Conservation (phyloP, 208 protist genomes). For the Leishmania arabica region DNA sequence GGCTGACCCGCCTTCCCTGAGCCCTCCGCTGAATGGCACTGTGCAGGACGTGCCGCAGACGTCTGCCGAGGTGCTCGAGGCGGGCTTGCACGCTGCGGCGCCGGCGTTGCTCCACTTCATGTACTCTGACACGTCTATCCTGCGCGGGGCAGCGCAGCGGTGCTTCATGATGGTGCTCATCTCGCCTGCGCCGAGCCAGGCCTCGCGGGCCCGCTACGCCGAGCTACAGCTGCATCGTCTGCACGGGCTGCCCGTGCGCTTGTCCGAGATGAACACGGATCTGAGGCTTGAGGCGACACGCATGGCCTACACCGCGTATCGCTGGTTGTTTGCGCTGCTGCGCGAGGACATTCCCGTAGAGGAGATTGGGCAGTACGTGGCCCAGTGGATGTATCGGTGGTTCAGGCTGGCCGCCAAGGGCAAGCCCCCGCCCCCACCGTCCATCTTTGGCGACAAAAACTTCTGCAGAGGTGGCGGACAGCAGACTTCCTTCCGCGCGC, state of each 20-base stretch:
- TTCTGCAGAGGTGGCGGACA: not conserved
- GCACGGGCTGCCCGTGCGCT: conserved; percentile 34
- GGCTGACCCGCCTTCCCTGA: conserved; percentile 11
- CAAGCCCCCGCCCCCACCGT: conserved; percentile 14
- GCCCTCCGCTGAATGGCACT: conserved; percentile 30
- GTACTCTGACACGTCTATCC: conserved; percentile 42
- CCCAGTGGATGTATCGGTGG: conserved; percentile 49
- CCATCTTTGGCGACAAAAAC: conserved; percentile 13
- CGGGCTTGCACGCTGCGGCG: conserved; percentile 28
- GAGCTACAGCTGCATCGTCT: conserved; percentile 37
- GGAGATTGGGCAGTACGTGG: conserved; percentile 62
- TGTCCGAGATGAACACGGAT: conserved; percentile 52
- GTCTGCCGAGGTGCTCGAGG: conserved; percentile 25
- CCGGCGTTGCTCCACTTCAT: conserved; percentile 42
- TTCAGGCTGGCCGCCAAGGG: conserved; percentile 33
- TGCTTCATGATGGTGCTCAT: conserved; percentile 66
- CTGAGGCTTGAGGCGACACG: conserved; percentile 64
- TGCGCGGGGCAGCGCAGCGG: conserved; percentile 66
- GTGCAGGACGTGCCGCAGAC: conserved; percentile 38
- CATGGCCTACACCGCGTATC: conserved; percentile 43
- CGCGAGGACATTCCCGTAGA: conserved; percentile 47
- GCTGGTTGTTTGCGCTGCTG: conserved; percentile 62
- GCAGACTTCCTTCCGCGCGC: not conserved
- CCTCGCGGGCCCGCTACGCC: conserved; percentile 41
- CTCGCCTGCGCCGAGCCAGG: conserved; percentile 30